Percentiles rank a stretch among this genome's conserved stretches.
Evolutionary conservation across 2,329 filamentous ascomycete species (phyloP).

Genomic region (Penicillium brasilianum): DNA sequence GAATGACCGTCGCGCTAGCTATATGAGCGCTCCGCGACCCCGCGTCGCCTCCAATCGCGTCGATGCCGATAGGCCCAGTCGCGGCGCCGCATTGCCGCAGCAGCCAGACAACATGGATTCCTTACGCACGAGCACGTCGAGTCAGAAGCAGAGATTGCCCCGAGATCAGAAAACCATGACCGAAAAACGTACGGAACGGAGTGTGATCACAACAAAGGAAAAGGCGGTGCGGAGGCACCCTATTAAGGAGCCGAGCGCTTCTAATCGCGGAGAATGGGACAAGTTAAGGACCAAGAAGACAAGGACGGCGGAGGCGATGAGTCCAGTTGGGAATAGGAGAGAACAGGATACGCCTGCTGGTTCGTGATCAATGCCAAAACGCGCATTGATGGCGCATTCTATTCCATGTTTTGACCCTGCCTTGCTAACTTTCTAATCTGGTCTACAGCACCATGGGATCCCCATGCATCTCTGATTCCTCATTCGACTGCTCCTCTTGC

Average conservation of each 20-base stretch:
- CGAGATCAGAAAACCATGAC: slow-evolving; percentile 42
- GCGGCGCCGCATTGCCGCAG: slow-evolving; percentile 39
- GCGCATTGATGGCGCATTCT: slow-evolving; percentile 2
- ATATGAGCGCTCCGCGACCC: slow-evolving; percentile 46
- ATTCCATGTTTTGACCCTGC: background rate
- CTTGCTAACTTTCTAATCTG: slow-evolving; percentile 15
- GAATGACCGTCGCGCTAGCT: slow-evolving; percentile 47
- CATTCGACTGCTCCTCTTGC: slow-evolving; percentile 75
- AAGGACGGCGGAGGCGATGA: slow-evolving; percentile 30
- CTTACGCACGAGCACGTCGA: slow-evolving; percentile 37
- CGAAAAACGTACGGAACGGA: slow-evolving; percentile 49
- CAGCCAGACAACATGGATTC: slow-evolving; percentile 40
- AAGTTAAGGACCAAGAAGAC: slow-evolving; percentile 39
- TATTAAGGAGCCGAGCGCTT: slow-evolving; percentile 47
- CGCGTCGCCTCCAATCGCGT: slow-evolving; percentile 49
- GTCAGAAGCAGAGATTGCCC: slow-evolving; percentile 39
- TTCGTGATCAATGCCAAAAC: slow-evolving; percentile 27
- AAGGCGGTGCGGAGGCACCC: slow-evolving; percentile 66
- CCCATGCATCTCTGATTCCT: slow-evolving; percentile 75
- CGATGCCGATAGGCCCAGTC: slow-evolving; percentile 37
- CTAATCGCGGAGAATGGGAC: slow-evolving; percentile 43
- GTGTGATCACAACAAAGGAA: slow-evolving; percentile 65
- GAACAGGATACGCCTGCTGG: slow-evolving; percentile 42
- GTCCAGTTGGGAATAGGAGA: slow-evolving; percentile 34
- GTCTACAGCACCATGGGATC: slow-evolving; percentile 68